Conservation (phyloP, 768 basidiomycete species). For the Dendrothele bispora region DNA sequence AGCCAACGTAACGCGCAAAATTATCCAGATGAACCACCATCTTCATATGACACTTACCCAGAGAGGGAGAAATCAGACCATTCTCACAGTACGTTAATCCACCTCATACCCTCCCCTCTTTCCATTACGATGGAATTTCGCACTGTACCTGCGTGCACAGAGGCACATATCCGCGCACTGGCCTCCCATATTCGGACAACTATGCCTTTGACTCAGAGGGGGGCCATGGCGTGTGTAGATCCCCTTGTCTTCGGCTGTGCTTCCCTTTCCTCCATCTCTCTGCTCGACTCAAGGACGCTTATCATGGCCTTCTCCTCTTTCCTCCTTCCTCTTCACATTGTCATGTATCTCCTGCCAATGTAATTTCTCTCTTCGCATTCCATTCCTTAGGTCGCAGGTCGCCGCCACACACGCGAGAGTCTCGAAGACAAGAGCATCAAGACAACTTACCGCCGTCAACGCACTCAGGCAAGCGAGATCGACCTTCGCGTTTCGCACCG, state of each 20-base stretch:
- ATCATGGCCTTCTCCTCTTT: constrained; percentile 39
- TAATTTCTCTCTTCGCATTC: constrained; percentile 31
- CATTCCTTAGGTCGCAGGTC: constrained; percentile 50
- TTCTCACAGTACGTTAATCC: constrained; percentile 9
- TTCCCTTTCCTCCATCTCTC: constrained; percentile 26
- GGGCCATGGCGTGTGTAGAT: background rate
- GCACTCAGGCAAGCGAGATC: background rate
- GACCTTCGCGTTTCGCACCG: constrained; percentile 4
- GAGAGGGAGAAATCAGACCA: background rate
- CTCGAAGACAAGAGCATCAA: constrained; percentile 21
- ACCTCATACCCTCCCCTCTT: constrained; percentile 5
- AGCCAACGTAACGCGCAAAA: constrained; percentile 4
- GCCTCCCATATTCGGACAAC: background rate
- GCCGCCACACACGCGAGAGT: constrained; percentile 34
- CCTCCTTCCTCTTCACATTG: constrained; percentile 30
- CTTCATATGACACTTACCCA: background rate
- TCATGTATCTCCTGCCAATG: constrained; percentile 29
- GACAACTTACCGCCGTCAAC: constrained; percentile 13
- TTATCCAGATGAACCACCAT: background rate
- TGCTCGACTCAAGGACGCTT: constrained; percentile 39
- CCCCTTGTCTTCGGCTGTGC: constrained; percentile 15
- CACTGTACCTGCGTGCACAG: background rate
- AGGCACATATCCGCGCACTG: background rate
- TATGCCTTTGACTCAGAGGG: background rate
- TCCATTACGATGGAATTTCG: background rate